Percentiles rank a stretch among this genome's conserved stretches.
Conservation (phyloP, 371 early-diverging fungal genomes). For the Mortierella sp. region DNA sequence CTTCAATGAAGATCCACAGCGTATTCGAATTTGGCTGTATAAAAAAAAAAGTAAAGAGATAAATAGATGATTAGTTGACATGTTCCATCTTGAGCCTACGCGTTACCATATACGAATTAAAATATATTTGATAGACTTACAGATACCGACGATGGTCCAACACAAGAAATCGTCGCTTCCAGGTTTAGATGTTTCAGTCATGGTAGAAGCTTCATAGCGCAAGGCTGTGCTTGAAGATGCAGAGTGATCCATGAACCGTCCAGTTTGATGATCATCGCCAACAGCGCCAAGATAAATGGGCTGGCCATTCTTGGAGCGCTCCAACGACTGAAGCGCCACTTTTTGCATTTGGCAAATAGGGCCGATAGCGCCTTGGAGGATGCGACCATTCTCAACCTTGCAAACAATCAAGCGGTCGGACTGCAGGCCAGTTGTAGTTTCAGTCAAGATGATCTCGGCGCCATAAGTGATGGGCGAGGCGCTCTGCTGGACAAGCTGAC, state of each 20-base stretch:
- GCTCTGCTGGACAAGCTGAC: conserved; percentile 12
- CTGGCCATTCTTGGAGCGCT: conserved; percentile 25
- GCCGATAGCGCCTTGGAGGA: conserved; percentile 72
- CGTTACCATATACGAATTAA: neutral
- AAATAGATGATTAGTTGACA: neutral
- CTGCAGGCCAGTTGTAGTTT: conserved; percentile 69
- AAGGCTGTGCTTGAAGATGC: conserved; percentile 34
- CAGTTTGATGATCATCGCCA: conserved; percentile 49
- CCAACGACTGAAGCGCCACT: conserved; percentile 72
- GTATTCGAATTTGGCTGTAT: conserved; percentile 64
- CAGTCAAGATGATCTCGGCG: conserved; percentile 74
- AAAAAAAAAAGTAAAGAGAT: conserved; percentile 17
- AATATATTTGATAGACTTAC: conserved; percentile 36
- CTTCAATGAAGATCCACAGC: conserved; percentile 44
- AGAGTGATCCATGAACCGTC: conserved; percentile 43
- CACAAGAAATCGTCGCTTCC: conserved; percentile 78
- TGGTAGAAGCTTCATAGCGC: conserved; percentile 37
- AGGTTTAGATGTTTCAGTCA: conserved; percentile 33
- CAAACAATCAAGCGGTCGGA: conserved; percentile 79
- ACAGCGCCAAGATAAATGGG: conserved; percentile 25
- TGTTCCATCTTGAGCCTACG: too few species aligned
- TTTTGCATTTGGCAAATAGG: conserved; percentile 89
- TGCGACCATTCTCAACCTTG: conserved; percentile 80
- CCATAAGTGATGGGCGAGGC: conserved; percentile 75
- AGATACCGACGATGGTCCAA: conserved; percentile 86